These are phyloP conservation scores for Podila epicladia DNA, from an alignment of 192 early-diverging fungal species.

Conservation along the genomic window DNA sequence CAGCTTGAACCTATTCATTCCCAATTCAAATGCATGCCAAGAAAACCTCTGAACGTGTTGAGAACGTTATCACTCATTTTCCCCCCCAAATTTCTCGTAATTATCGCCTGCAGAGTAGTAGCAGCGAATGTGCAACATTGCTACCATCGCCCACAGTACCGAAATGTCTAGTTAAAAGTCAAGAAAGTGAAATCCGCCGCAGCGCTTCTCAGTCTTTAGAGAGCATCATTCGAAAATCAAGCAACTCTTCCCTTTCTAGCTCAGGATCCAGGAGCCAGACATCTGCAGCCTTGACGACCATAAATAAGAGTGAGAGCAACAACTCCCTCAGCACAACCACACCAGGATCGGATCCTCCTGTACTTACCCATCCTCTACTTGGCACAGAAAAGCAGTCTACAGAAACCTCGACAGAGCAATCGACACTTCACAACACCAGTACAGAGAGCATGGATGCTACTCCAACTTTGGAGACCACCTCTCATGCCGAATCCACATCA, in stretches of 20 bases:
- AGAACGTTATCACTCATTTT: neutral
- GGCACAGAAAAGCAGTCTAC: too few relatives aligned
- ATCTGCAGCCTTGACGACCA: neutral
- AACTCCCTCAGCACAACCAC: neutral
- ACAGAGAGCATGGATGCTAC: too few relatives aligned
- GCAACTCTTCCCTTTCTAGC: conserved; percentile 5
- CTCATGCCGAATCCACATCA: neutral
- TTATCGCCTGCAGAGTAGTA: neutral
- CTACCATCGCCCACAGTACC: neutral
- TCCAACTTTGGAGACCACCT: neutral
- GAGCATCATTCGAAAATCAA: conserved; percentile 38
- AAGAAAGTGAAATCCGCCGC: neutral
- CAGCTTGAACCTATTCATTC: neutral
- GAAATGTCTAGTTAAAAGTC: neutral
- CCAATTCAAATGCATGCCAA: neutral
- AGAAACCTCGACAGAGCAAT: too few relatives aligned
- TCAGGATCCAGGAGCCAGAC: neutral
- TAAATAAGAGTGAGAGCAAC: conserved; percentile 2
- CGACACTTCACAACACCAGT: too few relatives aligned
- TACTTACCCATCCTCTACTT: too few relatives aligned
- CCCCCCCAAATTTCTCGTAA: too few relatives aligned
- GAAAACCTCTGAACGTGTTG: neutral
- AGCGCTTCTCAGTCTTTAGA: conserved; percentile 29
- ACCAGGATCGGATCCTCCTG: neutral
- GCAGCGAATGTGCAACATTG: neutral